A percentile compares a stretch with the other conserved stretches of the same genome.
Evolutionary conservation across 2,329 filamentous ascomycete species (phyloP).

Genomic region (Blastomyces silverae): DNA sequence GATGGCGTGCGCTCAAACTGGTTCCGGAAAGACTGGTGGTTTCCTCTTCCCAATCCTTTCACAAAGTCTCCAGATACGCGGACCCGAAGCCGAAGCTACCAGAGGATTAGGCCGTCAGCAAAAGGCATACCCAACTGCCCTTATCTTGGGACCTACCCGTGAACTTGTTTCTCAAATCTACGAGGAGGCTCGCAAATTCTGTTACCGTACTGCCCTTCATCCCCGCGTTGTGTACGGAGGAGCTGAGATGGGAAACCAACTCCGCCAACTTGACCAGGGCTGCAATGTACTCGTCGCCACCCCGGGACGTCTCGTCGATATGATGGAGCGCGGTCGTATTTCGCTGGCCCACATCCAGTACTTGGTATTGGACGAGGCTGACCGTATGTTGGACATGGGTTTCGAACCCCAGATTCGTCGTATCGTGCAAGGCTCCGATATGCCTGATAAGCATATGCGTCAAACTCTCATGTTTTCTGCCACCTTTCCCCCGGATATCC

Average conservation of each 20-base stretch:
- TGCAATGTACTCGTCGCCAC: constrained; percentile 97
- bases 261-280: constrained; percentile 94
- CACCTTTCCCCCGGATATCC: constrained; percentile 97
- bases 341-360: constrained; percentile 99
- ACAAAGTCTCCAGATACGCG: constrained; percentile 89
- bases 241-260: constrained; percentile 96
- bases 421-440: constrained; percentile 97
- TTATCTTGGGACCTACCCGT: constrained; percentile 94
- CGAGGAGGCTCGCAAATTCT: constrained; percentile 95
- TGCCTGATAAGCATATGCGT: constrained; percentile 74
- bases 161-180: constrained; percentile 98
- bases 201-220: constrained; percentile 97
- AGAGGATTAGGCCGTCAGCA: constrained; percentile 75
- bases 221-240: constrained; percentile 98
- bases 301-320: constrained; percentile 90
- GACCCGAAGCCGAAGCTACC: constrained; percentile 59
- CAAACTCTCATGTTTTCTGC: constrained; percentile 99
- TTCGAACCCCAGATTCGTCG: constrained; percentile 99
- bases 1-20: constrained; percentile 99
- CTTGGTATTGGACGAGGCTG: constrained; percentile 95
- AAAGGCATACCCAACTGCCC: constrained; percentile 93
- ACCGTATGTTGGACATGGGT: constrained; percentile 99
- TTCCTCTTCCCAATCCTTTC: constrained; percentile 98
- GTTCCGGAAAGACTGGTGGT: constrained; percentile 99
- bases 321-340: constrained; percentile 97